Conservation (phyloP, 2,329 filamentous ascomycete species). For the Paraphoma sp. region DNA sequence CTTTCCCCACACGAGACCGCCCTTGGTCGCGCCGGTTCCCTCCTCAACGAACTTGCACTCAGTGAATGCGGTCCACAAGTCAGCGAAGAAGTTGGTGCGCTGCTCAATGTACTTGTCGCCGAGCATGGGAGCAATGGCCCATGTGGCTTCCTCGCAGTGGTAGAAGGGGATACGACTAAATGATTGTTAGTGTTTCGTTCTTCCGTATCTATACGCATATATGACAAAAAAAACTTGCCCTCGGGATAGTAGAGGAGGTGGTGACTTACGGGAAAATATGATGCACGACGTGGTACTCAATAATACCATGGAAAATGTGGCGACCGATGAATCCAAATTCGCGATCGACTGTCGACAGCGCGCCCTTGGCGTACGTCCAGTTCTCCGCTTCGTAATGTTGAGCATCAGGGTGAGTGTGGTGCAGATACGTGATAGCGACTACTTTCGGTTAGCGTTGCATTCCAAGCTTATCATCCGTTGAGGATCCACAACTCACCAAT, state of each 20-base stretch:
- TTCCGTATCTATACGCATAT: not conserved
- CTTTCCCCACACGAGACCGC: slow-evolving; percentile 36
- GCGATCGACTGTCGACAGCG: slow-evolving; percentile 68
- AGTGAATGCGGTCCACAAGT: slow-evolving; percentile 31
- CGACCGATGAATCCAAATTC: slow-evolving; percentile 69
- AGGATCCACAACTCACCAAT: slow-evolving; percentile 45
- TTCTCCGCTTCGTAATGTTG: slow-evolving; percentile 65
- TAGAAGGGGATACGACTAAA: slow-evolving; percentile 36
- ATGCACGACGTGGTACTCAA: slow-evolving; percentile 69
- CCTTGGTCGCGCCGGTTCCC: slow-evolving; percentile 11
- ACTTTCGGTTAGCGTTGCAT: slow-evolving; percentile 1
- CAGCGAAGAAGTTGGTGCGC: slow-evolving; percentile 25
- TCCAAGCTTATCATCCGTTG: not conserved
- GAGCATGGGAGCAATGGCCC: slow-evolving; percentile 29
- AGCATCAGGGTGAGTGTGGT: slow-evolving; percentile 68
- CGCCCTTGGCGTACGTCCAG: slow-evolving; percentile 70
- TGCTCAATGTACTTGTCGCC: slow-evolving; percentile 32
- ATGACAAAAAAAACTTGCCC: not conserved
- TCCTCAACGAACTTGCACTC: slow-evolving; percentile 31
- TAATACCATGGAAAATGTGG: slow-evolving; percentile 72
- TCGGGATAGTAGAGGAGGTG: not conserved
- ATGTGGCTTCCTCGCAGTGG: slow-evolving; percentile 34
- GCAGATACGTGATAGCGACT: slow-evolving; percentile 77
- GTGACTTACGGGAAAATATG: slow-evolving; percentile 61
- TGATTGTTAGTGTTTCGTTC: slow-evolving; percentile 6